Evolutionary conservation across 768 basidiomycete species (phyloP).

Genomic region (Pleurotus djamor): DNA sequence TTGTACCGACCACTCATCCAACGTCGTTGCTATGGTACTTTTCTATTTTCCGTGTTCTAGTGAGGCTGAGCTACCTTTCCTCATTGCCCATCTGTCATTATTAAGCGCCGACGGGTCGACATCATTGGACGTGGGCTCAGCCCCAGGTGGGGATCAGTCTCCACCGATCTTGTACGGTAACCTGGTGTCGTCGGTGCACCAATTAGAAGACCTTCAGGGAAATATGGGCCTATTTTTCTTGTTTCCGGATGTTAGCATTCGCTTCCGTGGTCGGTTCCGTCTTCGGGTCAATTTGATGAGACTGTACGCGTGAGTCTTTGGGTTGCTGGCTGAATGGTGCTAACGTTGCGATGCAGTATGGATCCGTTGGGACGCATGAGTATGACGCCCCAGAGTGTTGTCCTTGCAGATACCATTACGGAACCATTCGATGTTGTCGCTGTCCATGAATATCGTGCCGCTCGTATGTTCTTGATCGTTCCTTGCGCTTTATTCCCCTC

Average conservation of each 20-base stretch:
- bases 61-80: slow-evolving; percentile 83
- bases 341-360: slow-evolving; percentile 25
- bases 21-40: background rate
- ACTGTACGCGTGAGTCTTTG: slow-evolving; percentile 64
- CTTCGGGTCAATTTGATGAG: slow-evolving; percentile 72
- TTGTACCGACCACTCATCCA: background rate
- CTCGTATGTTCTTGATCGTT: slow-evolving; percentile 45
- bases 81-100: slow-evolving; percentile 80
- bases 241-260: slow-evolving; percentile 89
- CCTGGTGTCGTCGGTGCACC: slow-evolving; percentile 79
- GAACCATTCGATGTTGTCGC: slow-evolving; percentile 77
- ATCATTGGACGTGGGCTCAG: slow-evolving; percentile 63
- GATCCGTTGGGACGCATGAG: slow-evolving; percentile 50
- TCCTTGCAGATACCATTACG: slow-evolving; percentile 73
- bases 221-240: slow-evolving; percentile 81
- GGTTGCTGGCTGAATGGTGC: slow-evolving; percentile 10
- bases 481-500: background rate
- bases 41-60: slow-evolving; percentile 37
- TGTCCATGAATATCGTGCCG: slow-evolving; percentile 72
- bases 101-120: slow-evolving; percentile 66
- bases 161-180: slow-evolving; percentile 79
- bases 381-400: slow-evolving; percentile 56
- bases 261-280: slow-evolving; percentile 73
- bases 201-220: slow-evolving; percentile 78
- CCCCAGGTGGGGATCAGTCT: slow-evolving; percentile 41